Percentiles rank a stretch among this genome's conserved stretches.
These are phyloP conservation scores for Populus hybrid DNA, from an alignment of 441 rosid genomes.

Conservation along the genomic window DNA sequence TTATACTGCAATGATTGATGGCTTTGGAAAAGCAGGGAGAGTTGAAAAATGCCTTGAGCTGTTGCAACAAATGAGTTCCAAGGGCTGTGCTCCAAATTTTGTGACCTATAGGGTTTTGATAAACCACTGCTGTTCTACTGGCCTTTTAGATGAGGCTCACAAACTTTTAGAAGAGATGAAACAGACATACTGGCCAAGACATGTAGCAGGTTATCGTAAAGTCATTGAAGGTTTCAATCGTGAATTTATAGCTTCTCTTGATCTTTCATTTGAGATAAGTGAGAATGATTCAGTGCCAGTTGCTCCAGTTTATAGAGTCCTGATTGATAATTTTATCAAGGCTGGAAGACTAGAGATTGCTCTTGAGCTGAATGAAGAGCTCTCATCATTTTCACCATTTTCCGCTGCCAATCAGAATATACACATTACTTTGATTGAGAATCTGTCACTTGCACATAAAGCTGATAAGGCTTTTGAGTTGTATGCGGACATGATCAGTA, in stretches of 20 bases:
- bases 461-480: constrained; percentile 76
- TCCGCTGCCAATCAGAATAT: constrained; percentile 36
- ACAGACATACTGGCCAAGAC: constrained; percentile 87
- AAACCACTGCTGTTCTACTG: constrained; percentile 70
- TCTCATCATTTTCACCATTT: constrained; percentile 44
- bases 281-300: constrained; percentile 51
- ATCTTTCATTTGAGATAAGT: constrained; percentile 67
- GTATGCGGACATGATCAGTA: constrained; percentile 52
- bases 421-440: constrained; percentile 55
- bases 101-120: constrained; percentile 82
- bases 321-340: constrained; percentile 71
- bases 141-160: constrained; percentile 70
- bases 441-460: constrained; percentile 62
- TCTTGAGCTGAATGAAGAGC: constrained; percentile 66
- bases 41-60: constrained; percentile 68
- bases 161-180: constrained; percentile 88
- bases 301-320: constrained; percentile 56
- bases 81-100: constrained; percentile 87
- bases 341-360: constrained; percentile 77
- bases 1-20: constrained; percentile 98
- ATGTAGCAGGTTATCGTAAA: constrained; percentile 54
- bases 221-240: constrained; percentile 83
- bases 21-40: constrained; percentile 72
- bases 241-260: constrained; percentile 74
- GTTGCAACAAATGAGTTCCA: constrained; percentile 64